These are phyloP conservation scores for Hydrangea macrophylla DNA, from an alignment of 148 eudicot genomes.

Conservation along the genomic window DNA sequence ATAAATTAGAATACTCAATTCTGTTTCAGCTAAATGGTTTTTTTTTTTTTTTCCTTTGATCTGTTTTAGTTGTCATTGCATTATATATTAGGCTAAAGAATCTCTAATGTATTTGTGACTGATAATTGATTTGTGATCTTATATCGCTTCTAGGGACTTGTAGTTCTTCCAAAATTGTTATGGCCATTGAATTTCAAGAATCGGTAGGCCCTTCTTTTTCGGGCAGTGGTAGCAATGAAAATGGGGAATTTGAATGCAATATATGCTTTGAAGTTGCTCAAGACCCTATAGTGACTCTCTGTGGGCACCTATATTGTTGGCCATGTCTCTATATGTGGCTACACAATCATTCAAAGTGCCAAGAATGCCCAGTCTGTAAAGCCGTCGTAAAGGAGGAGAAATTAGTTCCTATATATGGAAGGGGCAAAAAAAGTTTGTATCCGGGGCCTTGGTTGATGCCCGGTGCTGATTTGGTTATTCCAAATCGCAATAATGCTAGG, in stretches of 20 bases:
- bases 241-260: slow-evolving; percentile 41
- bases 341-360: slow-evolving; percentile 34
- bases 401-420: slow-evolving; percentile 43
- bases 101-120: not conserved
- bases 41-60: not conserved
- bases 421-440: slow-evolving; percentile 36
- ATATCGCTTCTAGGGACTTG: slow-evolving; percentile 5
- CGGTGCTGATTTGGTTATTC: slow-evolving; percentile 20
- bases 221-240: slow-evolving; percentile 4
- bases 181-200: slow-evolving; percentile 20
- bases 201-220: slow-evolving; percentile 15
- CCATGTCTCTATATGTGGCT: slow-evolving; percentile 48
- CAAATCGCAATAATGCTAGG: too few species aligned
- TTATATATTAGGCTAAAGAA: too few species aligned
- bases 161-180: too few species aligned
- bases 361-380: slow-evolving; percentile 47
- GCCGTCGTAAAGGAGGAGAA: slow-evolving; percentile 37
- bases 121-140: slow-evolving; percentile 1
- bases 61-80: not conserved
- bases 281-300: slow-evolving; percentile 44
- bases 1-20: not conserved
- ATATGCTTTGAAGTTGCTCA: slow-evolving; percentile 48
- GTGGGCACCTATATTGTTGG: slow-evolving; percentile 59
- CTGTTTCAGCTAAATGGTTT: not conserved
- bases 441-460: slow-evolving; percentile 16